A percentile compares a stretch with the other conserved stretches of the same genome.
phyloP scores from a whole-genome alignment of 805 yeast genomes.

The Candida lessepsii region DNA sequence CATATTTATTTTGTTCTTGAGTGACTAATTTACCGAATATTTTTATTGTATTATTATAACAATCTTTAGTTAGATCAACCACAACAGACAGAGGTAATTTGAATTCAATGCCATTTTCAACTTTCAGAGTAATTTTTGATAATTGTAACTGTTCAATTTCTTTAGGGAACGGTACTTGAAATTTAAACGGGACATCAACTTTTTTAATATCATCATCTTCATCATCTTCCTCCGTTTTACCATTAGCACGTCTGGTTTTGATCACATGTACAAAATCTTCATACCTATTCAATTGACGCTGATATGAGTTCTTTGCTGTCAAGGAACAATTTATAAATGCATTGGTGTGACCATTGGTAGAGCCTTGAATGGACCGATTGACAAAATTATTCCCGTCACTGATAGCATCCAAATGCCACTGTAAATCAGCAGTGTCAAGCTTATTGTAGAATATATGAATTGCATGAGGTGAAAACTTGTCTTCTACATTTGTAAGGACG shows the following conservation, averaged over 20 bases:
- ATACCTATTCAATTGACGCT: slow-evolving; percentile 20
- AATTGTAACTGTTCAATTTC: slow-evolving; percentile 12
- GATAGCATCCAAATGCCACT: slow-evolving; percentile 32
- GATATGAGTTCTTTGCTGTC: slow-evolving; percentile 30
- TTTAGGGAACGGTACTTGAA: slow-evolving; percentile 34
- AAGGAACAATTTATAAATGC: slow-evolving; percentile 33
- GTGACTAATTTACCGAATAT: slow-evolving; percentile 8
- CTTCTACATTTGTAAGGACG: background rate
- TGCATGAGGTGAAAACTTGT: slow-evolving; percentile 22
- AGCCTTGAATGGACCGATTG: slow-evolving; percentile 29
- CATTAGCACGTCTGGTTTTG: slow-evolving; percentile 23
- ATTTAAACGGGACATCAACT: slow-evolving; percentile 32
- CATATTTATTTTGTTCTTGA: slow-evolving; percentile 7
- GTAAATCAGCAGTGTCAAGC: slow-evolving; percentile 17
- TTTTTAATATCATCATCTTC: slow-evolving; percentile 25
- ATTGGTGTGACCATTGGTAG: slow-evolving; percentile 25
- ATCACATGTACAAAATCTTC: slow-evolving; percentile 19
- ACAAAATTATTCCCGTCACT: slow-evolving; percentile 38
- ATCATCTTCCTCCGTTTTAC: slow-evolving; percentile 18
- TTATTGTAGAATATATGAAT: slow-evolving; percentile 30
- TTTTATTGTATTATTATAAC: slow-evolving; percentile 9
- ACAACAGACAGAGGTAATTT: slow-evolving; percentile 4
- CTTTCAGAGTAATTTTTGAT: slow-evolving; percentile 14
- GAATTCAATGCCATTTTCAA: slow-evolving; percentile 7
- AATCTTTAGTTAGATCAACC: slow-evolving; percentile 6